Percentiles rank a stretch among this genome's conserved stretches.
Conservation (phyloP, 2,329 filamentous ascomycete genomes). For the Lecanosticta acicola region DNA sequence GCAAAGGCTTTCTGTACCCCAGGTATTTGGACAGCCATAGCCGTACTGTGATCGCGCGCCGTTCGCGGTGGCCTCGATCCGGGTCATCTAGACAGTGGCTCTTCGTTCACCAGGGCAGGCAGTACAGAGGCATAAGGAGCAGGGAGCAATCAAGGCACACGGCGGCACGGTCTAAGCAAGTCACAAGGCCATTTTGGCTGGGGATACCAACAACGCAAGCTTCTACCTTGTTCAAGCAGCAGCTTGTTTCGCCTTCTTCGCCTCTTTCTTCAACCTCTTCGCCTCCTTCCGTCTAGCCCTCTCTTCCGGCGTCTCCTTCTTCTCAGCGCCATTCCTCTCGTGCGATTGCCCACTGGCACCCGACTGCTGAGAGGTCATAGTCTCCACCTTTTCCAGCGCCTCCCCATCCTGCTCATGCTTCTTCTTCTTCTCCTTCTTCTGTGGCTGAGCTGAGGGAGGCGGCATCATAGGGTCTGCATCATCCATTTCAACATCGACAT, state of each 20-base stretch:
- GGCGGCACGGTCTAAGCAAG: too few species aligned
- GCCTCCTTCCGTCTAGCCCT: constrained; percentile 34
- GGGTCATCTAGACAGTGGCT: too few species aligned
- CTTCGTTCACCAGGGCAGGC: too few species aligned
- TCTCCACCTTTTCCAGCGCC: background rate
- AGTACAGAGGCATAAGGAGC: too few species aligned
- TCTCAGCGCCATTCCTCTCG: background rate
- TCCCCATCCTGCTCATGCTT: background rate
- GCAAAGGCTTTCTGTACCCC: too few species aligned
- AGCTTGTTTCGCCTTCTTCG: constrained; percentile 31
- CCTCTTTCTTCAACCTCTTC: constrained; percentile 27
- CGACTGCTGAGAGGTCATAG: background rate
- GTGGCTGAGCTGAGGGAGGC: constrained; percentile 23
- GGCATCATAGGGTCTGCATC: constrained; percentile 4
- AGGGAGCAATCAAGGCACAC: too few species aligned
- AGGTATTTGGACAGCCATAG: too few species aligned
- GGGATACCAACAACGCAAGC: too few species aligned
- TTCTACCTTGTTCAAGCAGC: too few species aligned
- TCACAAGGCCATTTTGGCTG: too few species aligned
- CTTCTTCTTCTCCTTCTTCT: constrained; percentile 14
- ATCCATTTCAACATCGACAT: constrained; percentile 31
- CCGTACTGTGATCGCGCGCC: too few species aligned
- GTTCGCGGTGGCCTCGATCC: too few species aligned
- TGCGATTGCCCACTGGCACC: constrained; percentile 1
- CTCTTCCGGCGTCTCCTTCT: constrained; percentile 21